These are phyloP conservation scores for Boletus fagicola DNA, from an alignment of 768 basidiomycete species.

Conservation along the genomic window DNA sequence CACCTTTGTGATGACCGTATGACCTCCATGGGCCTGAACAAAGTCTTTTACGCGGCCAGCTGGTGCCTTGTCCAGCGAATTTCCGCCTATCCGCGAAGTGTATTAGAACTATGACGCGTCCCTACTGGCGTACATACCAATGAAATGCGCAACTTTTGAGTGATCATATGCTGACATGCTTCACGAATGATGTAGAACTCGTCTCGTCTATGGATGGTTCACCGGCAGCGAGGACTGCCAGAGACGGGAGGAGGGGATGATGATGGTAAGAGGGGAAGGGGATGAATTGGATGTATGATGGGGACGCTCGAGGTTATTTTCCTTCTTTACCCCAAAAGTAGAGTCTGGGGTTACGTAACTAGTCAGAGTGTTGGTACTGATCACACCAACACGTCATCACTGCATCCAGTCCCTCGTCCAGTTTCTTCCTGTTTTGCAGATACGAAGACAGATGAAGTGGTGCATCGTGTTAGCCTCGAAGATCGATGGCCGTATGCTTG, in stretches of 20 bases:
- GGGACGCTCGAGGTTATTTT: constrained; percentile 19
- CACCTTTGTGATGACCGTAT: constrained; percentile 98
- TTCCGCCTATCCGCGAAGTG: constrained; percentile 66
- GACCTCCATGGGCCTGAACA: constrained; percentile 87
- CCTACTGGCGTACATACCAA: constrained; percentile 41
- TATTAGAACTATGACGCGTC: constrained; percentile 14
- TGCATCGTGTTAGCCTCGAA: constrained; percentile 16
- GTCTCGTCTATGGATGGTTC: constrained; percentile 8
- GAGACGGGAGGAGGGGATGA: constrained; percentile 5
- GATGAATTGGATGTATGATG: constrained; percentile 7
- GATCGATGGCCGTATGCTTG: constrained; percentile 12
- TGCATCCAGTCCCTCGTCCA: neutral
- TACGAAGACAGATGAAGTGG: neutral
- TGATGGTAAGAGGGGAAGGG: constrained; percentile 23
- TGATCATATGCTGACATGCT: constrained; percentile 47
- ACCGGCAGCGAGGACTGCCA: constrained; percentile 8
- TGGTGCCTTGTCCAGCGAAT: constrained; percentile 82
- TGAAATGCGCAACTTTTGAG: constrained; percentile 61
- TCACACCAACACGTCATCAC: neutral
- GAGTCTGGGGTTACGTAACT: constrained; percentile 33
- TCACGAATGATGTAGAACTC: constrained; percentile 6
- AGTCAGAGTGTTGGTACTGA: neutral
- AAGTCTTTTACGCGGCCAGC: constrained; percentile 84
- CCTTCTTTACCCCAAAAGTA: constrained; percentile 31
- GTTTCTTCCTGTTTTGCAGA: neutral